phyloP scores from a whole-genome alignment of 129 eudicot species.

The Solidago caesia region DNA sequence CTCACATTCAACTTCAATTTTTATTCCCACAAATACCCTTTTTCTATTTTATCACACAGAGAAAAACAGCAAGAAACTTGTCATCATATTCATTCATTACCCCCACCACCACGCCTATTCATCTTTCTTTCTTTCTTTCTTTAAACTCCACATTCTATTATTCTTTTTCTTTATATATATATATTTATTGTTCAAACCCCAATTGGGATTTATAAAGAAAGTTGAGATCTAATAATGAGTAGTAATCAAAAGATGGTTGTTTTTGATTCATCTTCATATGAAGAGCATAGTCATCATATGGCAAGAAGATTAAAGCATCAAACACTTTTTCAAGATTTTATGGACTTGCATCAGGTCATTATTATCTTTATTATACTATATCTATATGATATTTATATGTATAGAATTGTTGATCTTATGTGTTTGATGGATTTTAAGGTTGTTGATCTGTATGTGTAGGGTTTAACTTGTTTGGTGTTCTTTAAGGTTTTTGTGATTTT shows the following conservation, averaged over 20 bases:
- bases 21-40: constrained; percentile 24
- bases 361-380: background rate
- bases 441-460: constrained; percentile 2
- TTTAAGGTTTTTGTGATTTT: background rate
- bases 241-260: constrained; percentile 50
- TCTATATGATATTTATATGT: background rate
- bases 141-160: background rate
- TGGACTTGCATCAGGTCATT: constrained; percentile 52
- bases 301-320: constrained; percentile 53
- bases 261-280: constrained; percentile 37
- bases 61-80: constrained; percentile 18
- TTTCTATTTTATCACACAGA: constrained; percentile 38
- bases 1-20: constrained; percentile 20
- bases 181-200: background rate
- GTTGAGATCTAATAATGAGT: constrained; percentile 16
- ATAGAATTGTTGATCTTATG: background rate
- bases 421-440: constrained; percentile 7
- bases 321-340: constrained; percentile 56
- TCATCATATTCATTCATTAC: constrained; percentile 17
- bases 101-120: no score
- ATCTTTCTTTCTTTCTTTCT: constrained; percentile 8
- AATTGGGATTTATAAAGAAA: no score
- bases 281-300: constrained; percentile 38
- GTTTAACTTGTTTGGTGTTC: background rate
- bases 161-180: background rate